Base-by-base conservation (phyloP, 2,329 filamentous ascomycete genomes). In the Colletotrichum orchidophilum region DNA sequence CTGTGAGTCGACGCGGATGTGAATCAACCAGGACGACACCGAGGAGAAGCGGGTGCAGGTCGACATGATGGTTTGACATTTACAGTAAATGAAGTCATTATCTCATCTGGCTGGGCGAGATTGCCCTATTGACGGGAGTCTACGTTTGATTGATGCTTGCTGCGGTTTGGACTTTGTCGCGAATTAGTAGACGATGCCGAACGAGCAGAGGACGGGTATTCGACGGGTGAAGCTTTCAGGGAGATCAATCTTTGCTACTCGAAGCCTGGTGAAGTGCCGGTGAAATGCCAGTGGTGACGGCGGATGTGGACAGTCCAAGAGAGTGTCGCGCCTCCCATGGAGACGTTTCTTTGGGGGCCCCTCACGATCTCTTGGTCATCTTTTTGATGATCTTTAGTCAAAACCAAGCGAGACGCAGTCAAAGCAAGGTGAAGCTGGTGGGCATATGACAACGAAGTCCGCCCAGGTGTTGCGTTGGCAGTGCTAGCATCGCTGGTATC, bases 1-100 rank as follows among this genome's bases (percentile, higher is more conserved):
- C n/a, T 69, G 15, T 69, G 60, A 60, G 42, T 57, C 9, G 66
- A 69, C 9, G 62, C 49, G 12, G 12, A 9, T 63, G 12, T 69
- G 29, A 27, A 63, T 69, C 35, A 39, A 63, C 7, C 66, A 69
- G 18, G 39, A 53, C 5, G 54, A 69, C 7, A 18, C 6, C 29
- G 49, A 39, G 3, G 66, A 69, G 21, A 69, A 69, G 39, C 35
- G 57, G 1, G 31, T 33, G 1, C 66, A 69, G 15, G 66, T 69
- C 29, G 24, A 61, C 59, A 63, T 63, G 59, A 69, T 69, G 66
- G 66, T 46, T 46, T 6, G 26, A 54, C 2, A 59, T 69, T 1
- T 69, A 63, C 31, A 39, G 33, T 24, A 31, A 54, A 12, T 61
- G 59, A 35, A 46, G 12, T 3, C 42, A 55, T 6, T 61, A 55